Conservation (phyloP, 73 alveolate genomes). For the Paramecium pentaurelia region DNA sequence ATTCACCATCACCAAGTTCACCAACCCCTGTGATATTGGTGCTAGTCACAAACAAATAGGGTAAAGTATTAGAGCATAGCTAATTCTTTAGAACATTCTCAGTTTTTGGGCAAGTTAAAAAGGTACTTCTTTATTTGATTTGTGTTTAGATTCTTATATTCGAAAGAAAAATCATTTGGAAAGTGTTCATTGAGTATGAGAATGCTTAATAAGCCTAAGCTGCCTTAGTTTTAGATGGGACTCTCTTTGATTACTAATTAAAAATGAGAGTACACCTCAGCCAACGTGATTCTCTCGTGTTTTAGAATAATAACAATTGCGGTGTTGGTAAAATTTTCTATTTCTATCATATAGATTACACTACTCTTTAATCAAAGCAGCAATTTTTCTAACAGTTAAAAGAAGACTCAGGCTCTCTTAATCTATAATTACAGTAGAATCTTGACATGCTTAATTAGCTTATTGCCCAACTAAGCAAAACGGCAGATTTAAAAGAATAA, state of each 20-base stretch:
- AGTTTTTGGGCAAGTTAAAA: conserved; percentile 2
- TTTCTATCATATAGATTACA: neutral
- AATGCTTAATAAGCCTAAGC: neutral
- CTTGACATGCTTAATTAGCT: neutral
- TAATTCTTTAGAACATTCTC: conserved; percentile 19
- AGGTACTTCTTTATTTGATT: neutral
- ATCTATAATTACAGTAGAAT: neutral
- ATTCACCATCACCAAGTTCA: conserved; percentile 26
- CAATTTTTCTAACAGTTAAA: neutral
- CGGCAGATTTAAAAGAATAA: conserved; percentile 4
- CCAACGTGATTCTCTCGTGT: neutral
- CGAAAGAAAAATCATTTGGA: conserved; percentile 43
- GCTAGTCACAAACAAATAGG: conserved; percentile 37
- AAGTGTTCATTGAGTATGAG: conserved; percentile 37
- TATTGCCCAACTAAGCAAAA: neutral
- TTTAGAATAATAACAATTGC: conserved; percentile 22
- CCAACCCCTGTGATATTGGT: conserved; percentile 40
- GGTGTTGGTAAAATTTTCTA: conserved; percentile 1
- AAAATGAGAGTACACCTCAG: conserved; percentile 46
- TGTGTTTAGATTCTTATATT: conserved; percentile 5
- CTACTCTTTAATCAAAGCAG: neutral
- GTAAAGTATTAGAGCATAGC: conserved; percentile 32
- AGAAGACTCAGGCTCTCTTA: neutral
- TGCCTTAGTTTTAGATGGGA: conserved; percentile 25
- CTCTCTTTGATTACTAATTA: neutral